Percentiles rank a stretch among this genome's conserved stretches.
phyloP scores from a whole-genome alignment of 805 yeast genomes.

The Myxozyma vanderwaltii region DNA sequence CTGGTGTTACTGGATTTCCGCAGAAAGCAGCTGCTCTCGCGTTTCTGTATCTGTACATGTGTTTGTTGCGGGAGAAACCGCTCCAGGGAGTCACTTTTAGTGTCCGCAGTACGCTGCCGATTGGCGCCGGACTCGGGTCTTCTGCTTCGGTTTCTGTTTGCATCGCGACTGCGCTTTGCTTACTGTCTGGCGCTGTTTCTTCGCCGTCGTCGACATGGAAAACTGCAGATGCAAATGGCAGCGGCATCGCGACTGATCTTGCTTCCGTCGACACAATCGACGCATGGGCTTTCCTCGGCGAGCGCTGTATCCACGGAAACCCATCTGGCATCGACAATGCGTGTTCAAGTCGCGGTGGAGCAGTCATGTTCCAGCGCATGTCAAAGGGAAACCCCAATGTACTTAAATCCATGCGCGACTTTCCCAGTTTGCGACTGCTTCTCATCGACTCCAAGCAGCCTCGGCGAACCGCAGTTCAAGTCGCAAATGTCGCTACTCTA shows the following conservation, averaged over 20 bases:
- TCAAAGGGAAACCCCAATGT: slow-evolving; percentile 23
- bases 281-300: slow-evolving; percentile 89
- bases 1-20: slow-evolving; percentile 53
- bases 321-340: slow-evolving; percentile 98
- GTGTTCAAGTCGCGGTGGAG: slow-evolving; percentile 95
- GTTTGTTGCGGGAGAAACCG: slow-evolving; percentile 51
- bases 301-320: slow-evolving; percentile 91
- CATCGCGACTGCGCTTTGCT: slow-evolving; percentile 56
- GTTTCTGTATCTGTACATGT: slow-evolving; percentile 74
- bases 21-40: slow-evolving; percentile 81
- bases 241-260: slow-evolving; percentile 46
- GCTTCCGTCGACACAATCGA: slow-evolving; percentile 53
- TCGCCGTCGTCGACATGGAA: slow-evolving; percentile 14
- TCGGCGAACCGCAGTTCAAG: slow-evolving; percentile 80
- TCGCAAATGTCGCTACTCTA: slow-evolving; percentile 68
- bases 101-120: slow-evolving; percentile 82
- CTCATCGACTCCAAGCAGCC: slow-evolving; percentile 87
- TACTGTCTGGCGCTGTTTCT: slow-evolving; percentile 22
- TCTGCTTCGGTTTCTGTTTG: slow-evolving; percentile 90
- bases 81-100: slow-evolving; percentile 56
- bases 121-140: slow-evolving; percentile 96
- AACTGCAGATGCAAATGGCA: slow-evolving; percentile 52
- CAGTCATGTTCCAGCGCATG: slow-evolving; percentile 78
- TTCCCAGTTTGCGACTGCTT: slow-evolving; percentile 73
- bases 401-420: slow-evolving; percentile 42